Evolutionary conservation across 2,329 filamentous ascomycete genomes (phyloP).

Genomic region (Ilyonectria mors-panacis): DNA sequence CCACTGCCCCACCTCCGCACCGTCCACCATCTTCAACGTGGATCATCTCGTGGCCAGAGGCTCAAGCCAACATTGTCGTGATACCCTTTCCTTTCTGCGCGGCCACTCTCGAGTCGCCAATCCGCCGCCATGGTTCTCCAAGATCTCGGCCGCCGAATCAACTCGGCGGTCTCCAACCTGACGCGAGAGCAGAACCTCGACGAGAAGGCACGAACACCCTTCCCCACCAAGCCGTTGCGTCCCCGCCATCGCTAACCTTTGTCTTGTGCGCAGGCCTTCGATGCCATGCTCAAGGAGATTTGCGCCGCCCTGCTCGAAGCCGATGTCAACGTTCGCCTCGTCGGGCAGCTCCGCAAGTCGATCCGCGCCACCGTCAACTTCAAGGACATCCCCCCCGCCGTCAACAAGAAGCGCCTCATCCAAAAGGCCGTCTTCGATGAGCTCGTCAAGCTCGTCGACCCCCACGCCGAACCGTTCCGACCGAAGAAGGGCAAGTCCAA

Average conservation of each 20-base stretch:
- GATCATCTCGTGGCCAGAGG: conserved; percentile 41
- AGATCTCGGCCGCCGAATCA: conserved; percentile 98
- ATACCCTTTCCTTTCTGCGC: conserved; percentile 44
- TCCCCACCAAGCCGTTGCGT: conserved; percentile 30
- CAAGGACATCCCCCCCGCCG: conserved; percentile 88
- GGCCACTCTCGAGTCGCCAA: conserved; percentile 37
- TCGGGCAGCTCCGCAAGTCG: conserved; percentile 90
- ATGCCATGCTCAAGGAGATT: conserved; percentile 98
- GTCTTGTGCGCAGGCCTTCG: conserved; percentile 78
- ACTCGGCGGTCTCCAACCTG: conserved; percentile 93
- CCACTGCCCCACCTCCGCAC: conserved; percentile 30
- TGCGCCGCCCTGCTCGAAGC: conserved; percentile 95
- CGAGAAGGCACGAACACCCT: conserved; percentile 79
- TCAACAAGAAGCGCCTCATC: conserved; percentile 98
- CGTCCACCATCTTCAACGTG: conserved; percentile 12
- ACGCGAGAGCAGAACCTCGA: conserved; percentile 94
- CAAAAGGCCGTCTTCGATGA: conserved; percentile 99
- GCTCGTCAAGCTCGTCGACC: conserved; percentile 94
- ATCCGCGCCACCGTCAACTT: conserved; percentile 95
- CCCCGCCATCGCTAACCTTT: conserved; percentile 34
- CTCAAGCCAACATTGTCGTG: conserved; percentile 36
- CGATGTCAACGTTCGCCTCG: conserved; percentile 96
- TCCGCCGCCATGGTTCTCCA: conserved; percentile 87
- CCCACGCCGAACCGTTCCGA: conserved; percentile 94
- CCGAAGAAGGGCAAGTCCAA: conserved; percentile 97